Evolutionary conservation across 2,329 filamentous ascomycete species (phyloP).

Genomic region (Monosporascus sp.): DNA sequence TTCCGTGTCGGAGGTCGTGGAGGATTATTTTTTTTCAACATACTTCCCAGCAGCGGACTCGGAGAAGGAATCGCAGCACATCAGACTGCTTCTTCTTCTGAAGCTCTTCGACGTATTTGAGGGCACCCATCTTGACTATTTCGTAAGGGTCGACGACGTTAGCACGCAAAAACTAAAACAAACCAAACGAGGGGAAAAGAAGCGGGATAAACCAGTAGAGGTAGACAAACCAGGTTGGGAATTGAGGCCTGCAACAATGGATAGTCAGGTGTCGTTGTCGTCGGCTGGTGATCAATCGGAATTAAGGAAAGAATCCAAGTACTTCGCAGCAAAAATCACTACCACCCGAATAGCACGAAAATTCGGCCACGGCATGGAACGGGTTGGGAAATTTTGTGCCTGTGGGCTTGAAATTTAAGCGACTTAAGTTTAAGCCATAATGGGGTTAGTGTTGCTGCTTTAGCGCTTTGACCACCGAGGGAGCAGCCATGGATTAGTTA

Average conservation of each 20-base stretch:
- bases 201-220: background rate
- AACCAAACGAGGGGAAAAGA: background rate
- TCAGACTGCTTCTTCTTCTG: conserved; percentile 99
- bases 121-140: conserved; percentile 88
- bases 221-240: conserved; percentile 29
- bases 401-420: conserved; percentile 2
- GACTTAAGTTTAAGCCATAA: background rate
- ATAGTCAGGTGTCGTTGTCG: conserved; percentile 28
- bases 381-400: background rate
- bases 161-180: conserved; percentile 9
- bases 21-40: conserved; percentile 51
- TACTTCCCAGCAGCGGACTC: conserved; percentile 99
- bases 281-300: conserved; percentile 17
- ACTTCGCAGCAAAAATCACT: conserved; percentile 18
- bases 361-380: background rate
- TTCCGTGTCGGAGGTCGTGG: conserved; percentile 26
- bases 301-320: conserved; percentile 6
- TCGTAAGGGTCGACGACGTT: conserved; percentile 8
- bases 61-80: conserved; percentile 99
- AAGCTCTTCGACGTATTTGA: conserved; percentile 99
- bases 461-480: background rate
- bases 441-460: background rate
- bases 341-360: conserved; percentile 1
- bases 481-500: background rate
- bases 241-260: conserved; percentile 30